Percentiles rank a stretch among this genome's conserved stretches.
Conservation (phyloP, 1,139 yeast species). For the Saccharomyces hybrid region DNA sequence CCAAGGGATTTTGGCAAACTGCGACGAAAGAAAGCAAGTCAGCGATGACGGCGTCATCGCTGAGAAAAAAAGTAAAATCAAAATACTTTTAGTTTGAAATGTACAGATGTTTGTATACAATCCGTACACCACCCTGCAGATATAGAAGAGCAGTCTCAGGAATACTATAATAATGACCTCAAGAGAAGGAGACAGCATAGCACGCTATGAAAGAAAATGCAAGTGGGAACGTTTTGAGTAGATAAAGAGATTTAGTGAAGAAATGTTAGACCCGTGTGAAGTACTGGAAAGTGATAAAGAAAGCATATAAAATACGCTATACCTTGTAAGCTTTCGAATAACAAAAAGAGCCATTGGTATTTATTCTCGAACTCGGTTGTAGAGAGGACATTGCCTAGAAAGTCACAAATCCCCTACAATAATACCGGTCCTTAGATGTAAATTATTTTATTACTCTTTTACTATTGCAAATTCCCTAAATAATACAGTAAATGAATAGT, state of each 20-base stretch:
- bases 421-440: constrained; percentile 29
- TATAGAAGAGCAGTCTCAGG: neutral
- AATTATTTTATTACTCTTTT: neutral
- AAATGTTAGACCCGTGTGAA: neutral
- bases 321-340: constrained; percentile 2
- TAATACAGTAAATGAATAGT: too few relatives aligned
- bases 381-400: constrained; percentile 26
- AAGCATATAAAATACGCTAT: neutral
- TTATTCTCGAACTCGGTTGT: constrained; percentile 26
- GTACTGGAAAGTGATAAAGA: neutral
- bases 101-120: neutral
- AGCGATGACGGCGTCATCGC: too few relatives aligned
- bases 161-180: neutral
- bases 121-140: neutral
- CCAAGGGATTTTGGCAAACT: neutral
- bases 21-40: too few relatives aligned
- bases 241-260: neutral
- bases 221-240: neutral
- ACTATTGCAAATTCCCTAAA: too few relatives aligned
- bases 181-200: neutral
- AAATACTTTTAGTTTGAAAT: neutral
- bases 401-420: constrained; percentile 23
- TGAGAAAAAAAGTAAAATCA: too few relatives aligned
- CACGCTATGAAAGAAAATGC: neutral
- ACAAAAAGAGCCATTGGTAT: neutral